Conservation (phyloP, 31 red algal species). For the Asparagopsis taxiformis region DNA sequence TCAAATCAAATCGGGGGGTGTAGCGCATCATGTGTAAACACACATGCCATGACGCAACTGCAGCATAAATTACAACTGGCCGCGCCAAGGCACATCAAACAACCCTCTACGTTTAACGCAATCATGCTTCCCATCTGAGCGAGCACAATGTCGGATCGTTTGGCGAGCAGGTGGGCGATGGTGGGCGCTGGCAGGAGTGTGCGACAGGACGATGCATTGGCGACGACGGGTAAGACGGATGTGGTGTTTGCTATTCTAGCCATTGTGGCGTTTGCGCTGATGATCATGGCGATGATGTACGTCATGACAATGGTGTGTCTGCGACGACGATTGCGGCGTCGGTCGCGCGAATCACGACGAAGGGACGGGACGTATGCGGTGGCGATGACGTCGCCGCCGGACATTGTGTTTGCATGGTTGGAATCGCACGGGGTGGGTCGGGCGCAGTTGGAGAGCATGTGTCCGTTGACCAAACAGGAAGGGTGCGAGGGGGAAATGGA, state of each 20-base stretch:
- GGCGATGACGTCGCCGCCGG: neutral
- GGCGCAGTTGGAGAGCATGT: neutral
- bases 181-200: too few species aligned
- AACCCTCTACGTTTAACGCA: too few species aligned
- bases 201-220: too few species aligned
- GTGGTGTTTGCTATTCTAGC: neutral
- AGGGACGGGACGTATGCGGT: neutral
- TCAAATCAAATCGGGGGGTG: too few species aligned
- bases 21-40: too few species aligned
- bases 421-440: neutral
- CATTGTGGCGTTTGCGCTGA: neutral
- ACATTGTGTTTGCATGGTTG: neutral
- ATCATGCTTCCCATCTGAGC: too few species aligned
- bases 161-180: too few species aligned
- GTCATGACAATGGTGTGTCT: neutral
- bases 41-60: too few species aligned
- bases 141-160: too few species aligned
- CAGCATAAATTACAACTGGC: too few species aligned
- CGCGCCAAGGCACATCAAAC: too few species aligned
- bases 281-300: neutral
- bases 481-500: neutral
- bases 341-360: neutral
- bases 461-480: neutral
- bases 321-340: neutral
- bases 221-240: neutral